Base-by-base conservation (phyloP, 345 rosid genomes). In the Draba incana region DNA sequence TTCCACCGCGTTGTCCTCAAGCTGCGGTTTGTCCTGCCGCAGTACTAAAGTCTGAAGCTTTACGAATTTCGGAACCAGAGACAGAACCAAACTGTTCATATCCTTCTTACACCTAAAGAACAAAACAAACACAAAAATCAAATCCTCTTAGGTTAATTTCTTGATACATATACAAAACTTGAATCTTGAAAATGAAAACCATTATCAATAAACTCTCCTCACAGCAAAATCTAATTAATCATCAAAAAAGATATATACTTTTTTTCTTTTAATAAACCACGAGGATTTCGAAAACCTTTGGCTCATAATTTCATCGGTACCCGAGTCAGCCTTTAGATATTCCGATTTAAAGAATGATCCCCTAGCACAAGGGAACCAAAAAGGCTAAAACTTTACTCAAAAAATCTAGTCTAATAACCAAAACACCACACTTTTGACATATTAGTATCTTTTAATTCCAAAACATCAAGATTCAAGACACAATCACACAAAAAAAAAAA, bases 1-100 rank as follows among this genome's bases (percentile, higher is more conserved):
- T 82, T 88, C 87, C 9, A 93, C 84, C 10, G 96, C 90, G 70
- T 66, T 75, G 76, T 93, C 96, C 71, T 90, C 89, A 3, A 93
- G 97, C 72, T 93, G 97, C 0, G 96, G 86, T 46, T 85, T 81
- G 79, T 87, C 98, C 70, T 93, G 98, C 14, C 98, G 88, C 72
- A 93, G 80, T 45, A 75, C 63, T 71, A 93, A 74, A 41, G 87
- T 80, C 75, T 90, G 87, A 71, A 90, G 78, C 72, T 84, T 90
- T 1, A 84, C 83, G 54, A 93, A 76, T 67, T 87, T 93, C 2
- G 94, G 98, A 71, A 83, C 88, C 35, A 94, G 88, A 74, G 91
- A 86, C 1, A 94, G 79, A 60, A 91, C 95, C 78, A 94, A 77
- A 72, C 84, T 61, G 85, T 86, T 91, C 95, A 94, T 87, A 77